phyloP scores from a whole-genome alignment of 352 stramenopile species.

The Phytophthora niederhauseri region DNA sequence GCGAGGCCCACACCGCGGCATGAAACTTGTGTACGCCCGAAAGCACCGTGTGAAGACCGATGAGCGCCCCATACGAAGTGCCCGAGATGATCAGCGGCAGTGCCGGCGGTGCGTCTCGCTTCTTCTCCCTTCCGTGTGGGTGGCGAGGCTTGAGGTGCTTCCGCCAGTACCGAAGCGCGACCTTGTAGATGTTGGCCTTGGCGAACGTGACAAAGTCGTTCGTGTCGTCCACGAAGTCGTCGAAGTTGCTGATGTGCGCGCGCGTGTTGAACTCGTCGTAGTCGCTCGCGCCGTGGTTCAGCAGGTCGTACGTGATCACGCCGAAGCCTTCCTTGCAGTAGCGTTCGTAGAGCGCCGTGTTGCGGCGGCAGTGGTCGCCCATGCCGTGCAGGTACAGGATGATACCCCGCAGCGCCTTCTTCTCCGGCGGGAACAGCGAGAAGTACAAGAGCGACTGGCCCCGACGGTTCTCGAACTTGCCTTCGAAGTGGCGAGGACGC shows the following conservation, averaged over 20 bases:
- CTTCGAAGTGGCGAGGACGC: constrained; percentile 39
- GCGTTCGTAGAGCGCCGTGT: constrained; percentile 52
- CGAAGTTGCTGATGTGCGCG: constrained; percentile 44
- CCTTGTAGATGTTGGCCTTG: constrained; percentile 38
- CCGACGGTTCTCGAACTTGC: constrained; percentile 57
- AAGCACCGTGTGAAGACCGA: constrained; percentile 49
- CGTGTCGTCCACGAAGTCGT: constrained; percentile 51
- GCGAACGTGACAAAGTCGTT: constrained; percentile 51
- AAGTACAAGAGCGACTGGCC: constrained; percentile 61
- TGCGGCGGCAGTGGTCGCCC: constrained; percentile 62
- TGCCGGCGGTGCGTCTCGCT: constrained; percentile 22
- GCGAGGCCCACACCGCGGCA: constrained; percentile 38
- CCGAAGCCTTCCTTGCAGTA: constrained; percentile 54
- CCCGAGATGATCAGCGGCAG: constrained; percentile 47
- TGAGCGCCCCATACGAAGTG: constrained; percentile 45
- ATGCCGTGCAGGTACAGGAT: constrained; percentile 67
- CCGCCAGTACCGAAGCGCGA: constrained; percentile 38
- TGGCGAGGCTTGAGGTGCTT: constrained; percentile 38
- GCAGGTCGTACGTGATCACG: constrained; percentile 63
- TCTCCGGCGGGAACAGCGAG: constrained; percentile 51
- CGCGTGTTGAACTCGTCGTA: constrained; percentile 41
- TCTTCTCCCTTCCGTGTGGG: constrained; percentile 32
- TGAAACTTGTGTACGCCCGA: constrained; percentile 48
- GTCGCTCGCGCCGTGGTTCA: constrained; percentile 52
- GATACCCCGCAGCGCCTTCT: constrained; percentile 48